Evolutionary conservation across 345 rosid genomes (phyloP).

Genomic region (Theobroma cacao): DNA sequence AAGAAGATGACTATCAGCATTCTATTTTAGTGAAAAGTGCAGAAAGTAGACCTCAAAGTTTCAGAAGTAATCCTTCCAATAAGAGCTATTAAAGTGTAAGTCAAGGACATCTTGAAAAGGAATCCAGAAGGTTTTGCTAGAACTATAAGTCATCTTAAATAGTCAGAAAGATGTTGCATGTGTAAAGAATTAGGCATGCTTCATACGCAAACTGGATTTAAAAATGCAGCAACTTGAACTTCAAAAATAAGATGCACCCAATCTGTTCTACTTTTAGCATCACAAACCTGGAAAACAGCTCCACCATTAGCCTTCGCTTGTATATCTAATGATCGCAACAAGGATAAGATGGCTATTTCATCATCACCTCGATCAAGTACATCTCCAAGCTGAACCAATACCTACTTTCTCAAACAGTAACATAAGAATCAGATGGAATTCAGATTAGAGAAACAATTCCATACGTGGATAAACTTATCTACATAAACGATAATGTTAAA

Average conservation of each 20-base stretch:
- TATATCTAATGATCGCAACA: constrained; percentile 59
- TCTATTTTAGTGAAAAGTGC: neutral
- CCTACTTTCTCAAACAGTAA: constrained; percentile 36
- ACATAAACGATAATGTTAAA: neutral
- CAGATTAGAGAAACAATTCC: neutral
- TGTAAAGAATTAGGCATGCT: neutral
- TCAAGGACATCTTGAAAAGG: no score
- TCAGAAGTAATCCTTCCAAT: neutral
- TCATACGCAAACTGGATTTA: neutral
- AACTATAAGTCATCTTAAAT: neutral
- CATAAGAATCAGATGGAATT: neutral
- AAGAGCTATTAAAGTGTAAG: no score
- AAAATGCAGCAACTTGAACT: neutral
- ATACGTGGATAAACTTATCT: neutral
- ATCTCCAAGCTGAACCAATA: constrained; percentile 87
- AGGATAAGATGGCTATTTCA: constrained; percentile 81
- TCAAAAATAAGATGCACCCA: neutral
- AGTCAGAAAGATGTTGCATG: neutral
- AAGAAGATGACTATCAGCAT: constrained; percentile 1
- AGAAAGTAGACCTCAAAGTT: neutral
- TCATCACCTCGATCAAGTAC: constrained; percentile 87
- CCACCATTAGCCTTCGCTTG: constrained; percentile 89
- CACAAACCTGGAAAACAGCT: constrained; percentile 84
- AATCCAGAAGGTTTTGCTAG: neutral
- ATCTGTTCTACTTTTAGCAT: constrained; percentile 9